A percentile compares a stretch with the other conserved stretches of the same genome.
phyloP scores from a whole-genome alignment of 345 rosid species.

The Eucalyptus pauciflora region DNA sequence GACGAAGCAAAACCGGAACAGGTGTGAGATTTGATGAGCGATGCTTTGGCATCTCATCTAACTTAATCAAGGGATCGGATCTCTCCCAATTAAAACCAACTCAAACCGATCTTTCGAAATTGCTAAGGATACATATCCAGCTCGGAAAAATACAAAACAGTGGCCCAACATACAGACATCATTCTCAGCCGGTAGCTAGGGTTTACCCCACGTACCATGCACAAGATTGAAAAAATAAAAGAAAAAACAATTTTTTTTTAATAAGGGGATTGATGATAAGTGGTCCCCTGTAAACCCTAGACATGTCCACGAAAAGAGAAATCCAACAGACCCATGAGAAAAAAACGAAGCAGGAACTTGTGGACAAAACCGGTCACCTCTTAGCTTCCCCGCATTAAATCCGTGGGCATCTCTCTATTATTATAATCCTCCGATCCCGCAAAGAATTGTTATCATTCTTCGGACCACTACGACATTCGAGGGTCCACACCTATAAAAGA shows the following conservation, averaged over 20 bases:
- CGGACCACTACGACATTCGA: not conserved
- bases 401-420: not conserved
- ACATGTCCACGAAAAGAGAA: not conserved
- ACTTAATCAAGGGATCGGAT: not conserved
- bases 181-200: not conserved
- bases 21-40: not conserved
- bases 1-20: not conserved
- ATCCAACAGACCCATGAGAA: not conserved
- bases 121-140: not conserved
- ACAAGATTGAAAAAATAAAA: not conserved
- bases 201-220: not conserved
- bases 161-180: not conserved
- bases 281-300: not conserved
- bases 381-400: not conserved
- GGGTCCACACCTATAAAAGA: not conserved
- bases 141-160: not conserved
- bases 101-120: not conserved
- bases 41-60: not conserved
- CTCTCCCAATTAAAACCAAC: not conserved
- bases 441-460: not conserved
- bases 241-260: not conserved
- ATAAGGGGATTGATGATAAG: not conserved
- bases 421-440: not conserved
- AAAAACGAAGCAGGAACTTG: not conserved
- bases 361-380: not conserved